Evolutionary conservation across 225 moss, liverwort and hornwort species (phyloP).

Genomic region (Climacium dendroides): DNA sequence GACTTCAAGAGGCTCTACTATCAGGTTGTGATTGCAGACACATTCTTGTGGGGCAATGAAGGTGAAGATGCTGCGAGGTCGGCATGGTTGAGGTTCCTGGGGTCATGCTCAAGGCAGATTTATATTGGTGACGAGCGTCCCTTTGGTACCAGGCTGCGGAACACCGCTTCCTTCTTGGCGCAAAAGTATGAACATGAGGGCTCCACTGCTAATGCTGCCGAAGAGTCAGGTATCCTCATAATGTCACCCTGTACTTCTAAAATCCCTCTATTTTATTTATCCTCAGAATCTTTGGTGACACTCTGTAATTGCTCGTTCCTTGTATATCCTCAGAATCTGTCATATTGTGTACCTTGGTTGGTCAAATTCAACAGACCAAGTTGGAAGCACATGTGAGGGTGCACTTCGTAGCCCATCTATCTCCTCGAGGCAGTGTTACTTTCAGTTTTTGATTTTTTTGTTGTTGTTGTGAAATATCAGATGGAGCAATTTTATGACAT

Average conservation of each 20-base stretch:
- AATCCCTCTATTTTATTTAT: not conserved
- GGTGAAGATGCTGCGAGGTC: slow-evolving; percentile 2
- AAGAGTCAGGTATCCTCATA: not conserved
- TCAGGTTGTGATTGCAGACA: slow-evolving; percentile 26
- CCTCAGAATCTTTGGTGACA: not conserved
- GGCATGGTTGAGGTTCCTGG: slow-evolving; percentile 23
- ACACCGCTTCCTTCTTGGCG: slow-evolving; percentile 27
- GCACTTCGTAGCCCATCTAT: not conserved
- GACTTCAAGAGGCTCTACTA: slow-evolving; percentile 28
- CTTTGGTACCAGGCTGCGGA: slow-evolving; percentile 38
- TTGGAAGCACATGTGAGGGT: not conserved
- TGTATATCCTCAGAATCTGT: not conserved
- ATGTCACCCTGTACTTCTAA: not conserved
- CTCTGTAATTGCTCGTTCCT: not conserved
- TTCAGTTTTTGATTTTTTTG: not conserved
- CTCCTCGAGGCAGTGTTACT: not conserved
- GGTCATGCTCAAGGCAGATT: slow-evolving; percentile 20
- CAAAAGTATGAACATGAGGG: slow-evolving; percentile 31
- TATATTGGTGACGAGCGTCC: slow-evolving; percentile 39
- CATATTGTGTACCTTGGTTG: not conserved
- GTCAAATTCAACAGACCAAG: not conserved
- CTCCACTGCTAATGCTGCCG: not conserved
- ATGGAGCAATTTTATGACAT: not conserved
- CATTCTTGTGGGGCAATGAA: slow-evolving; percentile 33
- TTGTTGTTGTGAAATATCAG: not conserved